These are phyloP conservation scores for Phascolomyces articulosus DNA, from an alignment of 371 early-diverging fungal genomes.

Conservation along the genomic window DNA sequence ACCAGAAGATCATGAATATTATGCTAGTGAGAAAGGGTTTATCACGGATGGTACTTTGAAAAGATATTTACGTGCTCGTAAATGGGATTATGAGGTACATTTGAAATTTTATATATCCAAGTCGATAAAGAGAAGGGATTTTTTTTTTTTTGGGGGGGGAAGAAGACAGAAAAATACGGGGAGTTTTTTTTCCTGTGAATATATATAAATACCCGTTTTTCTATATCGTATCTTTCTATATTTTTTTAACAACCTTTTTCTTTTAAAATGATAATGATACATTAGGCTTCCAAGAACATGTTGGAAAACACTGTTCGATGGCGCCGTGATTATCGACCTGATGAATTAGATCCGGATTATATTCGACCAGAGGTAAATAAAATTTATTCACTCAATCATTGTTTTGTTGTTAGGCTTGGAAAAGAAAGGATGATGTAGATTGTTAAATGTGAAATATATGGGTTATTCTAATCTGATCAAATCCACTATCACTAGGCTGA, in stretches of 20 bases:
- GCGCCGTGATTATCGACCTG: slow-evolving; percentile 76
- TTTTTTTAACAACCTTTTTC: not conserved
- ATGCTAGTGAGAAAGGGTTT: slow-evolving; percentile 55
- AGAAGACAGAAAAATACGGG: not conserved
- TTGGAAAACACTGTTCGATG: slow-evolving; percentile 76
- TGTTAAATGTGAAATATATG: too few species aligned
- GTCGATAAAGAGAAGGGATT: too few species aligned
- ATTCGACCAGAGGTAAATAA: slow-evolving; percentile 78
- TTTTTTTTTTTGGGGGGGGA: too few species aligned
- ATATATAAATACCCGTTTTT: not conserved
- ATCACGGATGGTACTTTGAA: slow-evolving; percentile 61
- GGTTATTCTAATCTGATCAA: too few species aligned
- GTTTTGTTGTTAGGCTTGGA: too few species aligned
- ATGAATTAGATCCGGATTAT: slow-evolving; percentile 70
- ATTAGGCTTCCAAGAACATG: slow-evolving; percentile 58
- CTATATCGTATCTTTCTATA: not conserved
- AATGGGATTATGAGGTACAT: slow-evolving; percentile 63
- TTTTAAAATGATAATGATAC: not conserved
- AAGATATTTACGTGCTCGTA: slow-evolving; percentile 80
- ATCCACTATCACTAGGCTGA: slow-evolving; percentile 60
- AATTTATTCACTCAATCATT: too few species aligned
- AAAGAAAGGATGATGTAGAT: too few species aligned
- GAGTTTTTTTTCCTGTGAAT: not conserved
- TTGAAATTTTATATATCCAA: too few species aligned
- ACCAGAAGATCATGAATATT: slow-evolving; percentile 50